Evolutionary conservation across 345 rosid species (phyloP), one percentile per base, ranked within the genome.

Genomic region (Kernera saxatilis): DNA sequence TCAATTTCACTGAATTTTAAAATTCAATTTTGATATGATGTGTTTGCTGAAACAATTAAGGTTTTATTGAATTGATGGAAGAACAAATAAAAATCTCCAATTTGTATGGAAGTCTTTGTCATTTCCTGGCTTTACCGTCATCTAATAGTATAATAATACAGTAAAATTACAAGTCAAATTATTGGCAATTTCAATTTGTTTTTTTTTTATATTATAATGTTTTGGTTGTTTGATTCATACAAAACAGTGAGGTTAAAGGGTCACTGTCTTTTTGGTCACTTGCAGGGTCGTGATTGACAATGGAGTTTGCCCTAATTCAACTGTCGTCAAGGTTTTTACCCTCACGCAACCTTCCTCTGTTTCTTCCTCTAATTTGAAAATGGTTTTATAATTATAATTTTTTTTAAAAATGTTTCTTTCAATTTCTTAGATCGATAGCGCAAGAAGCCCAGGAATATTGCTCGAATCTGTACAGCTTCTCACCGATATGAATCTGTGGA

Each of bases 201-300:
- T 9, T 25, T 50, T 15, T 15, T 3, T 33, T 51, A 23, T 52
- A 35, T 23, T 46, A 1, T 5, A 66, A 17, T 18, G 10, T 13
- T 58, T 36, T 40, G 23, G 17, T 30, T 41, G 69, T 64, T 71
- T 49, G 72, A 37, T 64, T 76, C 39, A 45, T 29, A 54, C 40
- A 76, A 58, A 64, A 45, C 26, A 69, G 61, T 64, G 71, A 70
- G 37, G 57, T 50, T 77, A 48, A 64, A 77, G 35, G 61, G 72
- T 71, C 76, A 71, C 56, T 77, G 72, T 71, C 63, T 71, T 65
- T 77, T 41, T 71, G 68, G 67, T 75, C 67, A 77, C 71, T 76
- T 82, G 40, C 92, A 94, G 98, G 84, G 98, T 91, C 63, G 97
- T 87, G 61, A 94, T 94, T 70, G 99, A 94, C 83, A 89, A 91